A percentile compares a stretch with the other conserved stretches of the same genome.
Evolutionary conservation across 345 rosid genomes (phyloP).

Genomic region (Salix viminalis): DNA sequence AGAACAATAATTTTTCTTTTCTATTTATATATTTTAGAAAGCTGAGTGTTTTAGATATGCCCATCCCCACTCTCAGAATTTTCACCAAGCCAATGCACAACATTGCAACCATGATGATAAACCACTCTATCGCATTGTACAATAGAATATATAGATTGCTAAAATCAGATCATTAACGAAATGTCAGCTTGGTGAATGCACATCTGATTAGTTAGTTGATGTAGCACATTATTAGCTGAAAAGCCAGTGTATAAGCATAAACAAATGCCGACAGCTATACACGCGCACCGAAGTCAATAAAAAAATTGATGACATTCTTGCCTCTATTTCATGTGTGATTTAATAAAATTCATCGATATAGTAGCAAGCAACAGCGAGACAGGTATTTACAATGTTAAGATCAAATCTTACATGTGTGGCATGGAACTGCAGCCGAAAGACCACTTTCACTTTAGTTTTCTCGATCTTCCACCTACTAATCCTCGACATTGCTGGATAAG

Average conservation of each 20-base stretch:
- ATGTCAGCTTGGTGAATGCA: background rate
- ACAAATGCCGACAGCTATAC: background rate
- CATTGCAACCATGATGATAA: background rate
- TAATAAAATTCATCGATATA: background rate
- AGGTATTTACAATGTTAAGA: background rate
- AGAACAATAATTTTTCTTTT: background rate
- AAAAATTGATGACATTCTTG: background rate
- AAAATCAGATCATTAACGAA: background rate
- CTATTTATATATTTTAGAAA: background rate
- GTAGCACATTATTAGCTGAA: background rate
- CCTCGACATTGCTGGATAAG: slow-evolving; percentile 63
- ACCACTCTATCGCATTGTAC: background rate
- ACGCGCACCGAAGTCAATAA: background rate
- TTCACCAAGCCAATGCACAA: background rate
- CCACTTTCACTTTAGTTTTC: slow-evolving; percentile 93
- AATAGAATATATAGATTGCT: background rate
- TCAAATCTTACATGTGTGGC: slow-evolving; percentile 83
- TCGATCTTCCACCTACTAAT: slow-evolving; percentile 78
- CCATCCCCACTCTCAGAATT: background rate
- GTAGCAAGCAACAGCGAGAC: background rate
- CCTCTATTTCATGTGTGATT: background rate
- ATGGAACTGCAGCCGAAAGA: slow-evolving; percentile 89
- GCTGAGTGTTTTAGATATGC: background rate
- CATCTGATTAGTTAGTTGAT: background rate
- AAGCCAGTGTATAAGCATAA: background rate